These are phyloP conservation scores for Boletus pseudopeckii DNA, from an alignment of 768 basidiomycete species.

Conservation along the genomic window DNA sequence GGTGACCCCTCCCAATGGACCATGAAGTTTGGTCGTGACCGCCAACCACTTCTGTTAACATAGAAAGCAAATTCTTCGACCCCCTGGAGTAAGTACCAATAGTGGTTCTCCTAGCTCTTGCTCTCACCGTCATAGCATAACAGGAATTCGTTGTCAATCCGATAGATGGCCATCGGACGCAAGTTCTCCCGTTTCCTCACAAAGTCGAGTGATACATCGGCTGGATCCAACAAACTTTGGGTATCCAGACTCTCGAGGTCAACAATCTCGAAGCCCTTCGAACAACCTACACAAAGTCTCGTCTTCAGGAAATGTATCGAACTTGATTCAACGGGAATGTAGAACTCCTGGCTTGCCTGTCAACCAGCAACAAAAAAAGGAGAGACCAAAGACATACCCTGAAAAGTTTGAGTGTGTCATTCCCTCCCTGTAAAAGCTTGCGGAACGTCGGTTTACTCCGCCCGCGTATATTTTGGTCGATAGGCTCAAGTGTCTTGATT, in stretches of 20 bases:
- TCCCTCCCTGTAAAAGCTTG: slow-evolving; percentile 89
- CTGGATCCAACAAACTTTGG: slow-evolving; percentile 91
- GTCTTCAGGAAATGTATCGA: slow-evolving; percentile 98
- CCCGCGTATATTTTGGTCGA: slow-evolving; percentile 81
- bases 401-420: slow-evolving; percentile 90
- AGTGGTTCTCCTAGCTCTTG: not conserved
- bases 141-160: slow-evolving; percentile 94
- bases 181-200: slow-evolving; percentile 86
- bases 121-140: slow-evolving; percentile 93
- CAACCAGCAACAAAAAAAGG: not conserved
- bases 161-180: slow-evolving; percentile 93
- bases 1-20: slow-evolving; percentile 96
- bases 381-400: slow-evolving; percentile 49
- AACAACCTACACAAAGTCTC: slow-evolving; percentile 94
- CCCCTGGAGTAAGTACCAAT: slow-evolving; percentile 5
- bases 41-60: slow-evolving; percentile 93
- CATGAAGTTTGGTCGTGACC: slow-evolving; percentile 89
- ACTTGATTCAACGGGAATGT: slow-evolving; percentile 95
- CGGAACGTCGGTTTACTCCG: slow-evolving; percentile 89
- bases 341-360: slow-evolving; percentile 73
- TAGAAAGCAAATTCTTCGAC: slow-evolving; percentile 93
- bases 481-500: slow-evolving; percentile 95
- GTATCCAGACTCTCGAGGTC: slow-evolving; percentile 97
- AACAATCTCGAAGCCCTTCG: slow-evolving; percentile 97
- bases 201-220: slow-evolving; percentile 88